Base-by-base conservation (phyloP, 257 asterid genomes). In the Phtheirospermum japonicum region DNA sequence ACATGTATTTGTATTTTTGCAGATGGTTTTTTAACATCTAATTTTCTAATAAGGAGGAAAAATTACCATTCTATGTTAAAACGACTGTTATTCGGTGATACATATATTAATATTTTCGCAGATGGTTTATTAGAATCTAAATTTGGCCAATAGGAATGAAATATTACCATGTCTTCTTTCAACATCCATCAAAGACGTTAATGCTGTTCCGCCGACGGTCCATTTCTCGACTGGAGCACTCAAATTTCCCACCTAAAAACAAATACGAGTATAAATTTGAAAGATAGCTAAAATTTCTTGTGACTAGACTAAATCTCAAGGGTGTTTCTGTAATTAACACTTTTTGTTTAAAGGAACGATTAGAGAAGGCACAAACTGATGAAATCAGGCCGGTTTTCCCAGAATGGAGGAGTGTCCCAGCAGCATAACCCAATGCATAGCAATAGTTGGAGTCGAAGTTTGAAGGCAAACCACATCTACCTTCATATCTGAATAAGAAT, bases 151-250 rank as follows among this genome's bases (percentile, higher is more conserved):
- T 3, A 55, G 42, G 39, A 6, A 14, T 17, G 42, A 55, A 30
- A n/a, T 28, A 56, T 0, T 82, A 87, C 95, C 95, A 12, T 84
- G 95, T 84, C 95, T 80, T 71, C 90, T 87, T 75, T 87, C 93
- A 1, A 87, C 94, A 63, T 87, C 95, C 95, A 84, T 87, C 36
- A 84, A 64, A 4, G 90, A 65, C 49, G 95, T 87, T 66, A 87
- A 69, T 39, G 90, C 83, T 10, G 93, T 87, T 72, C 95, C 95
- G 53, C 95, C 88, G 43, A 80, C 86, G 6, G 82, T 87, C 95
- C 94, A 87, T 66, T 84, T 79, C 48, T 74, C 81, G 37, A 84
- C 86, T 23, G 90, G 90, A 63, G 93, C 95, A 68, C 82, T 80
- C 85, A 87, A 80, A 75, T 84, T 87, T 32, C 79, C 95, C 18